Base-by-base conservation (phyloP, 192 early-diverging fungal species). In the Coemansia sp. region DNA sequence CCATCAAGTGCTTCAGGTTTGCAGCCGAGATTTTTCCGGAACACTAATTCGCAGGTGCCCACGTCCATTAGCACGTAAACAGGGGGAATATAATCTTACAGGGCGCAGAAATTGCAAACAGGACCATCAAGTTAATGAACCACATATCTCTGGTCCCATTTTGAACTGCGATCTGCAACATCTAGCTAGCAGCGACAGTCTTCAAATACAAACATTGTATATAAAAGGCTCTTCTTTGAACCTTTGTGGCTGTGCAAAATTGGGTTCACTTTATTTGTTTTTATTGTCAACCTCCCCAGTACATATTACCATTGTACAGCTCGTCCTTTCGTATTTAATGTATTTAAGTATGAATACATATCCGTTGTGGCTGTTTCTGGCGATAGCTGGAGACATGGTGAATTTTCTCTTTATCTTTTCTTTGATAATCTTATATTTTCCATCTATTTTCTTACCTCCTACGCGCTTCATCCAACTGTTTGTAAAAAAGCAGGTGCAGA, bases 231-330 rank as follows among this genome's bases (percentile, higher is more conserved):
- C 3, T 53, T 53, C 15, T 26, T 23, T 21, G 24, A 7, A 26
- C 14, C 23, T 23, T 23, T 53, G 51, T 53, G 51, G 51, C 51
- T 53, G 51, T 53, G 51, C 24, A 11, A 53, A 53, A 53, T 53
- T 53, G 51, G 7, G 8, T 14, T 53, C 21, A 21, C 24, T 26
- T 21, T 53, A 20, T 49, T 20, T 30, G 18, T 49, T 49, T 16
- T 20, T n/a, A 49, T 49, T n/a, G 18, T 8, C 46, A 20, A 2
- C 0, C 20, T 18, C n/a, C 18, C 46, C 46, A 49, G 7, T 4
- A 49, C 2, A 49, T 20, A 49, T 1, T 20, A n/a, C 18, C n/a
- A 7, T 16, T 20, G 46, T 20, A 5, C 46, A 20, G 30, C 30
- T 30, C 46, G 20, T 49, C 15, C 46, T 20, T 49, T 16, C 46